Evolutionary conservation across 805 yeast genomes (phyloP).

Genomic region (Sungouiella blattae): DNA sequence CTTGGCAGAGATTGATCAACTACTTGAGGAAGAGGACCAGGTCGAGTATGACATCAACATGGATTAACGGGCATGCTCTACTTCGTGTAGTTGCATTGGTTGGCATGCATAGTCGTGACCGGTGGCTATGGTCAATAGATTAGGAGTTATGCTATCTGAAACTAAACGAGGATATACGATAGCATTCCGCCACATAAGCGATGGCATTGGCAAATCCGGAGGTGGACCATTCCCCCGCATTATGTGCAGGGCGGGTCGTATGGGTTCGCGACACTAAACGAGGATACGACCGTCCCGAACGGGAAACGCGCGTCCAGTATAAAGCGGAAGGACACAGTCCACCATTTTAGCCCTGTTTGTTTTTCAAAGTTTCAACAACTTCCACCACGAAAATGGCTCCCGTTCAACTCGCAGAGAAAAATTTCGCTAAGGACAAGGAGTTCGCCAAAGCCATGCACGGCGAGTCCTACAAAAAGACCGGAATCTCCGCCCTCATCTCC

Average conservation of each 20-base stretch:
- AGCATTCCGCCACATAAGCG: too few species aligned
- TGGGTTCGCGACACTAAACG: conserved; percentile 10
- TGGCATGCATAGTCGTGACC: too few species aligned
- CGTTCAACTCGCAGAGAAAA: conserved; percentile 43
- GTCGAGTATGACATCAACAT: conserved; percentile 35
- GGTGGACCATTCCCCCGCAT: too few species aligned
- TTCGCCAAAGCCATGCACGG: conserved; percentile 90
- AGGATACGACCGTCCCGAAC: conserved; percentile 11
- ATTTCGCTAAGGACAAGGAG: conserved; percentile 57
- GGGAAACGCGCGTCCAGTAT: conserved; percentile 1
- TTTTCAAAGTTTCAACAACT: conserved; percentile 16
- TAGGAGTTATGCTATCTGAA: too few species aligned
- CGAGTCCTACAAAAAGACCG: conserved; percentile 60
- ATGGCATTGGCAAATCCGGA: too few species aligned
- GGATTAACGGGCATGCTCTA: too few species aligned
- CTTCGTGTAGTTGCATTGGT: too few species aligned
- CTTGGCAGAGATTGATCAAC: conserved; percentile 29
- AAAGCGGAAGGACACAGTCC: conserved; percentile 1
- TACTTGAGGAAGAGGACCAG: conserved; percentile 36
- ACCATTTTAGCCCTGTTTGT: neutral
- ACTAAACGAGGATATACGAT: too few species aligned
- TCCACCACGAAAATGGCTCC: conserved; percentile 9
- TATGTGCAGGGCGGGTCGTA: neutral
- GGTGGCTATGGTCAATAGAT: too few species aligned
- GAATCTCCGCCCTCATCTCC: conserved; percentile 70